Evolutionary conservation across 176 grass and related monocot species (phyloP).

Genomic region (Paspalum notatum): DNA sequence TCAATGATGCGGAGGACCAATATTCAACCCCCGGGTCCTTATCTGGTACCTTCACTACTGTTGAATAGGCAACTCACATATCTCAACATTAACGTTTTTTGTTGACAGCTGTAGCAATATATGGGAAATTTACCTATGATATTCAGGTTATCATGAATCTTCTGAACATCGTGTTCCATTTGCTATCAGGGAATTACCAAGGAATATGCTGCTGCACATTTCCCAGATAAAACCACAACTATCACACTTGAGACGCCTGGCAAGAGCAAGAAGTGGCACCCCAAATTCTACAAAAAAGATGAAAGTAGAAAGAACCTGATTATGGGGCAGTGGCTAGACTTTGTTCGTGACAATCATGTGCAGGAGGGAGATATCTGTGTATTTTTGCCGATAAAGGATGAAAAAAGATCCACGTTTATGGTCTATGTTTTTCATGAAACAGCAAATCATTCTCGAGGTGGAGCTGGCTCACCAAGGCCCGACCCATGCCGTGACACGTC

Average conservation of each 20-base stretch:
- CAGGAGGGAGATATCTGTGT: slow-evolving; percentile 47
- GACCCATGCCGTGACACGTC: neutral
- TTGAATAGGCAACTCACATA: neutral
- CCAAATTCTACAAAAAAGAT: slow-evolving; percentile 31
- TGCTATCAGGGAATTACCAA: slow-evolving; percentile 48
- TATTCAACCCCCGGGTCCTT: neutral
- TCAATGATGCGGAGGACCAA: slow-evolving; percentile 29
- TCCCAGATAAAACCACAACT: slow-evolving; percentile 19
- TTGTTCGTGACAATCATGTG: slow-evolving; percentile 48
- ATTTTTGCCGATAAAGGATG: slow-evolving; percentile 41
- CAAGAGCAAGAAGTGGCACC: slow-evolving; percentile 45
- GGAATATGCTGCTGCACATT: slow-evolving; percentile 32
- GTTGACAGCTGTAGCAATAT: neutral
- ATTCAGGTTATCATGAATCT: neutral
- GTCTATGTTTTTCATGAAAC: slow-evolving; percentile 50
- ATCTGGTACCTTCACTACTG: slow-evolving; percentile 27
- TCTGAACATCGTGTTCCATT: neutral
- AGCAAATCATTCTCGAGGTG: neutral
- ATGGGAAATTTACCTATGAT: neutral
- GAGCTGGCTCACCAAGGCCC: neutral
- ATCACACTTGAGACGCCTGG: slow-evolving; percentile 24
- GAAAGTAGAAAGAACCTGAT: slow-evolving; percentile 10
- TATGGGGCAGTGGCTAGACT: slow-evolving; percentile 43
- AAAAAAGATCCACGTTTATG: slow-evolving; percentile 6
- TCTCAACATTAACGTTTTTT: neutral